Conservation (phyloP, 768 basidiomycete genomes). For the Nidularia pulvinata region DNA sequence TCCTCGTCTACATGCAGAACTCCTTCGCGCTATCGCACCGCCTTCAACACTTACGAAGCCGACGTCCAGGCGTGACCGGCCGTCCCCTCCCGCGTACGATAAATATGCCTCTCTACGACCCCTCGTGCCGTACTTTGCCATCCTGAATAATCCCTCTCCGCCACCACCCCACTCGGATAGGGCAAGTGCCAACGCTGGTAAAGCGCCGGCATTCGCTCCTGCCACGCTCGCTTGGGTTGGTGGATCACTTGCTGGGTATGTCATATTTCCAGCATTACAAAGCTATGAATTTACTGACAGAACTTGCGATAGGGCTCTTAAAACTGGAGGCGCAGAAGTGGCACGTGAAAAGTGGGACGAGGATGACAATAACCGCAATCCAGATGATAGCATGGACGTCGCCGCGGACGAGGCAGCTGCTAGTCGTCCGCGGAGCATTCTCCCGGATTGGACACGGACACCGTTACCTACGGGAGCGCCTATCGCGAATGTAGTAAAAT, state of each 20-base stretch:
- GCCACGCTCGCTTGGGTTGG: constrained; percentile 90
- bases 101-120: constrained; percentile 75
- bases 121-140: constrained; percentile 71
- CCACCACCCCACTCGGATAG: constrained; percentile 45
- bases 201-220: constrained; percentile 86
- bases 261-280: constrained; percentile 9
- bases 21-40: constrained; percentile 57
- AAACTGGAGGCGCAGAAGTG: constrained; percentile 85
- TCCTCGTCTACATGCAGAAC: constrained; percentile 79
- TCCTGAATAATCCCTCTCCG: constrained; percentile 84
- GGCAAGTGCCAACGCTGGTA: constrained; percentile 67
- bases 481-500: constrained; percentile 32
- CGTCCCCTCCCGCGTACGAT: constrained; percentile 57
- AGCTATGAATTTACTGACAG: constrained; percentile 1
- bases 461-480: constrained; percentile 68
- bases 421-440: constrained; percentile 26
- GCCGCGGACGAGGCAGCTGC: constrained; percentile 22
- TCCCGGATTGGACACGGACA: constrained; percentile 84
- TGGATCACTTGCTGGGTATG: constrained; percentile 89
- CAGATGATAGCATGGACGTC: constrained; percentile 36
- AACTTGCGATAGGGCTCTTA: constrained; percentile 58
- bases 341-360: constrained; percentile 88
- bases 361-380: constrained; percentile 44
- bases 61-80: constrained; percentile 31
- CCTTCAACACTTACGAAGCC: constrained; percentile 25